Percentiles rank a stretch among this genome's conserved stretches.
phyloP scores from a whole-genome alignment of 306 rosid species.

The Albizia julibrissin region DNA sequence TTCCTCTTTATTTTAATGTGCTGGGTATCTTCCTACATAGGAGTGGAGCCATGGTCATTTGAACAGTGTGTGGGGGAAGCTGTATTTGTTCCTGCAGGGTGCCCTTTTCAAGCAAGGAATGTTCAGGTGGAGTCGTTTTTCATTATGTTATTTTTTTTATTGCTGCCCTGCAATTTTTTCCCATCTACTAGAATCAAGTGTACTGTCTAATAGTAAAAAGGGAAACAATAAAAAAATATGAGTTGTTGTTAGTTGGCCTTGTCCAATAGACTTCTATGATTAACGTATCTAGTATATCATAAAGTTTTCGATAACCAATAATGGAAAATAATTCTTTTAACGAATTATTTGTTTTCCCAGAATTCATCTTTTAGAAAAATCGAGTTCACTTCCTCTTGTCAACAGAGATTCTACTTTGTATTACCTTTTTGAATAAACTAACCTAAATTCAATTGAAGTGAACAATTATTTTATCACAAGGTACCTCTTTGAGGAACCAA shows the following conservation, averaged over 20 bases:
- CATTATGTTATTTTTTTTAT: conserved; percentile 15
- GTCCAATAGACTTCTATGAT: neutral
- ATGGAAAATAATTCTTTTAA: neutral
- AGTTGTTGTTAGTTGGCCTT: neutral
- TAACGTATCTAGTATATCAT: neutral
- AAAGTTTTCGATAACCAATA: neutral
- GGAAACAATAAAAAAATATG: neutral
- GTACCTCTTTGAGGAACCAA: conserved; percentile 24
- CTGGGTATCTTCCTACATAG: conserved; percentile 49
- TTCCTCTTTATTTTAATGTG: conserved; percentile 21
- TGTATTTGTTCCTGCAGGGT: conserved; percentile 91
- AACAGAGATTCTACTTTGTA: neutral
- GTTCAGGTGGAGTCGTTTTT: conserved; percentile 62
- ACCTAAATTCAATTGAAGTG: neutral
- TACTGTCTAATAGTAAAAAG: neutral
- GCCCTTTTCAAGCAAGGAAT: conserved; percentile 94
- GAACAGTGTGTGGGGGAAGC: conserved; percentile 90
- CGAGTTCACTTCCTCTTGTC: neutral
- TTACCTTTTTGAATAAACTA: neutral
- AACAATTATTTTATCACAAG: neutral
- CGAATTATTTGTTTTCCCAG: neutral
- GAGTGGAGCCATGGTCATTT: conserved; percentile 96
- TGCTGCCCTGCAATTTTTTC: conserved; percentile 2
- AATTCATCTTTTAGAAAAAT: neutral
- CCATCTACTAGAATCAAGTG: neutral